Base-by-base conservation (phyloP, 2,329 filamentous ascomycete species). In the Aspergillus carbonarius region DNA sequence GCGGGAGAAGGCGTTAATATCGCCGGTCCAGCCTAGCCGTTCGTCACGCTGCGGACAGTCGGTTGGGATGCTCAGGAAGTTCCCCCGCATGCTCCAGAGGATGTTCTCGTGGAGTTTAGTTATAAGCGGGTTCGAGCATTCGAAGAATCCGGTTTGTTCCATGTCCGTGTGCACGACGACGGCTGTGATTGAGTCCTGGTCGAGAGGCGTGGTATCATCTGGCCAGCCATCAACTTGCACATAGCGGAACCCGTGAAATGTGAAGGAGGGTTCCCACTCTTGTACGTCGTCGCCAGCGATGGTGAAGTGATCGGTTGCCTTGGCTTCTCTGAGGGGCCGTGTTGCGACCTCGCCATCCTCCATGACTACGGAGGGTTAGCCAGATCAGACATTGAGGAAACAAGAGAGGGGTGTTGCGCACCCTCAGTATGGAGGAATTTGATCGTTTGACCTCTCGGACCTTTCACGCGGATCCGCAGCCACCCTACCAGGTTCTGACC, bases 11-110 rank as follows among this genome's bases (percentile, higher is more conserved):
- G 30, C 30, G 30, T 32, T 32, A 9, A 76, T 72, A 60, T 84
- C 80, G 17, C 83, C 79, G 0, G 79, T 82, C 83, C 83, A 83
- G 34, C 80, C 79, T 2, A 85, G 68, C 0, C 82, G 74, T 68
- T 85, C 82, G 55, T 85, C 82, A 0, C 82, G 75, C 59, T 85
- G 82, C 0, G 83, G 82, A 59, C 82, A 85, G 63, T 87, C 84
- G 0, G 84, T 86, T 0, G 83, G 83, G 0, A 86, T 72, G 0
- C 76, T 78, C 3, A 86, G 64, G 60, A 87, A 86, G 62, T 87
- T 87, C 0, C 82, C 83, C 42, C 78, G 76, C 79, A 85, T 84
- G 4, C 78, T 80, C 84, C 84, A 86, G 30, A 76, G 64, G 0
- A 83, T 77, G 55, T 87, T 87, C 0, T 76, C 57, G 58, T 85